phyloP scores from a whole-genome alignment of 495 filamentous ascomycete genomes.

The Extremus antarcticus region DNA sequence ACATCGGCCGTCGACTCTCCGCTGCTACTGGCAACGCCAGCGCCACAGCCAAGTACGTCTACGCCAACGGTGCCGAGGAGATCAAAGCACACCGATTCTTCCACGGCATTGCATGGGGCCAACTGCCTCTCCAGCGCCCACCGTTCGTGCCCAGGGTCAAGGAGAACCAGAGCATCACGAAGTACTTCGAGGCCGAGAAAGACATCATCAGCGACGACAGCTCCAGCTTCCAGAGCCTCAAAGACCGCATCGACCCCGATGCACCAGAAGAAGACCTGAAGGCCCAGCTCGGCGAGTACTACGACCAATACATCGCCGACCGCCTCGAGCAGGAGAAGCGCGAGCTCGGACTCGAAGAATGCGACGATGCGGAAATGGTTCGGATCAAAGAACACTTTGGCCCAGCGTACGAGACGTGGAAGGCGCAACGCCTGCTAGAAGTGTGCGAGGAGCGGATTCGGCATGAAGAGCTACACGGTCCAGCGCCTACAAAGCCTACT shows the following conservation, averaged over 20 bases:
- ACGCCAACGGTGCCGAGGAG: slow-evolving; percentile 41
- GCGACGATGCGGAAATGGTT: slow-evolving; percentile 13
- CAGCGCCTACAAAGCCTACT: background rate
- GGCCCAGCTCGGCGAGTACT: slow-evolving; percentile 10
- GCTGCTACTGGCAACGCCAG: slow-evolving; percentile 14
- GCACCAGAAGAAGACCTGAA: background rate
- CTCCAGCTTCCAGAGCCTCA: slow-evolving; percentile 20
- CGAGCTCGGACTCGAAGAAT: slow-evolving; percentile 17
- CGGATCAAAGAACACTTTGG: slow-evolving; percentile 20
- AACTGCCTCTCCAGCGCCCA: slow-evolving; percentile 49
- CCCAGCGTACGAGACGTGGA: slow-evolving; percentile 15
- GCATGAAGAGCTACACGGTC: background rate
- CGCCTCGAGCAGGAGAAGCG: slow-evolving; percentile 6
- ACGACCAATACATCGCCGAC: slow-evolving; percentile 7
- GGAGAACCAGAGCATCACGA: slow-evolving; percentile 60
- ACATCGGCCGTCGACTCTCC: slow-evolving; percentile 21
- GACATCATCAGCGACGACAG: slow-evolving; percentile 45
- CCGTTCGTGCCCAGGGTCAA: slow-evolving; percentile 67
- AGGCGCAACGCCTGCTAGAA: slow-evolving; percentile 10
- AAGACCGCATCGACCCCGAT: slow-evolving; percentile 9
- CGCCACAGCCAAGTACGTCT: slow-evolving; percentile 49
- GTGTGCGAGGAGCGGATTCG: slow-evolving; percentile 12
- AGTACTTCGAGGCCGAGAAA: slow-evolving; percentile 78
- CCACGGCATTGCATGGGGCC: slow-evolving; percentile 29
- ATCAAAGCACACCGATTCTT: slow-evolving; percentile 38